Evolutionary conservation across 1,284 basidiomycete genomes (phyloP).

Genomic region (Singerocomus inundabilis): DNA sequence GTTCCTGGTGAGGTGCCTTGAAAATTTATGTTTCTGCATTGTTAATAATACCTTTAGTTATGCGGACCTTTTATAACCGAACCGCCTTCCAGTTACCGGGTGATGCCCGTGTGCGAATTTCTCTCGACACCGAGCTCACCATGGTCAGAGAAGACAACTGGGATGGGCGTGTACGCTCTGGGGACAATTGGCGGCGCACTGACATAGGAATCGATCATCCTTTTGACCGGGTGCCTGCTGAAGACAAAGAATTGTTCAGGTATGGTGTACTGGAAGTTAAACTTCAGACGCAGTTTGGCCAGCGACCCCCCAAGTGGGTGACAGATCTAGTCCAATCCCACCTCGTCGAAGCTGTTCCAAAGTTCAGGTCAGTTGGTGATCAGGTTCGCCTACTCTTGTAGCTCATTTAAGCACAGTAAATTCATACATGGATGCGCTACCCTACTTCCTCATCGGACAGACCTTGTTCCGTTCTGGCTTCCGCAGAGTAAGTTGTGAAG

Average conservation of each 20-base stretch:
- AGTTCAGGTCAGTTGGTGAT: conserved; percentile 64
- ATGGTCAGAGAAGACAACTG: conserved; percentile 97
- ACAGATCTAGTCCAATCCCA: conserved; percentile 93
- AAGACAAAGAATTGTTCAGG: conserved; percentile 94
- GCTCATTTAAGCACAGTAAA: conserved; percentile 53
- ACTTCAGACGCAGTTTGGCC: conserved; percentile 94
- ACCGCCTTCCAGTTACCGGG: conserved; percentile 99
- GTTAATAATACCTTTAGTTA: conserved; percentile 49
- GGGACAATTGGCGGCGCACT: conserved; percentile 90
- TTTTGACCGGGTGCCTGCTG: conserved; percentile 73
- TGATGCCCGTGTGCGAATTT: conserved; percentile 96
- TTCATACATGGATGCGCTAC: conserved; percentile 98
- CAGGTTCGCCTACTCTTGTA: not conserved
- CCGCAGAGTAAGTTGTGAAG: conserved; percentile 74
- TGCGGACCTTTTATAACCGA: conserved; percentile 99
- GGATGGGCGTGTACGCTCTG: conserved; percentile 79
- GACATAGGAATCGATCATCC: conserved; percentile 94
- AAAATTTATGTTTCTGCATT: not conserved
- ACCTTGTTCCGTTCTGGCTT: conserved; percentile 99
- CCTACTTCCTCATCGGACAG: conserved; percentile 88
- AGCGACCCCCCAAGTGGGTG: conserved; percentile 96
- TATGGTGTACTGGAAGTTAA: conserved; percentile 96
- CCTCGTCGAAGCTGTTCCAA: conserved; percentile 90
- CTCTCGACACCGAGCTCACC: conserved; percentile 94
- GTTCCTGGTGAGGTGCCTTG: conserved; percentile 61